Percentiles rank a stretch among this genome's conserved stretches.
Evolutionary conservation across 2,329 filamentous ascomycete species (phyloP).

Genomic region (Scytalidium lignicola): DNA sequence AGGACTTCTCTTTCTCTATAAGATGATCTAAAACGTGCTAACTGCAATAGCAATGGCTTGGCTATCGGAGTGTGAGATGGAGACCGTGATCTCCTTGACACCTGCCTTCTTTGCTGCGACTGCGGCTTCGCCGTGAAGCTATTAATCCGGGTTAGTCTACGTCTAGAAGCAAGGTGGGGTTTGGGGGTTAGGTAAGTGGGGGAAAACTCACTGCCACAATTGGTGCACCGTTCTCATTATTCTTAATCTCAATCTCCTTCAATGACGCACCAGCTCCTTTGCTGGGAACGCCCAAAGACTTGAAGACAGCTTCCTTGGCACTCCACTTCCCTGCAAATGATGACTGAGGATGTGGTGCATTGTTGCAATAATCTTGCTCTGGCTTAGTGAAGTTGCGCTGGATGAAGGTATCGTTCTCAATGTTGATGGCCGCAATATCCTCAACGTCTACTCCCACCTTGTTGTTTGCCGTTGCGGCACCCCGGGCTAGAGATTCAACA

Average conservation of each 20-base stretch:
- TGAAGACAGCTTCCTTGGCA: slow-evolving; percentile 98
- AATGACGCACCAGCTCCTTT: slow-evolving; percentile 84
- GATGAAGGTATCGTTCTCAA: slow-evolving; percentile 89
- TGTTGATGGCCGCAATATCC: slow-evolving; percentile 79
- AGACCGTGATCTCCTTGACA: slow-evolving; percentile 83
- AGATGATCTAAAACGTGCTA: slow-evolving; percentile 59
- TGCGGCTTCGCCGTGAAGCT: slow-evolving; percentile 85
- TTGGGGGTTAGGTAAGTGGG: slow-evolving; percentile 3
- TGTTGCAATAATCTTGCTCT: slow-evolving; percentile 83
- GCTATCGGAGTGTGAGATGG: slow-evolving; percentile 90
- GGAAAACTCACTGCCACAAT: slow-evolving; percentile 68
- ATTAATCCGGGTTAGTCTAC: slow-evolving; percentile 13
- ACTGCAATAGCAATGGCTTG: slow-evolving; percentile 95
- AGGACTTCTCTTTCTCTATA: no score
- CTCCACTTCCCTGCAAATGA: slow-evolving; percentile 95
- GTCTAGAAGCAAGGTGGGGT: background rate
- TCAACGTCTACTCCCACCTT: slow-evolving; percentile 95
- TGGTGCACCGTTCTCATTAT: slow-evolving; percentile 76
- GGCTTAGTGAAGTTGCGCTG: slow-evolving; percentile 86
- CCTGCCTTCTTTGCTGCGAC: slow-evolving; percentile 79
- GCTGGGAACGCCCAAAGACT: slow-evolving; percentile 82
- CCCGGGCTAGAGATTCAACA: slow-evolving; percentile 70
- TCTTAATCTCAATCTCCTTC: slow-evolving; percentile 90
- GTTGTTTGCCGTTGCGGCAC: slow-evolving; percentile 56
- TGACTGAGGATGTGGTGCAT: slow-evolving; percentile 73